Evolutionary conservation across 2,329 filamentous ascomycete species (phyloP).

Genomic region (Penicillium fuscoglaucum): DNA sequence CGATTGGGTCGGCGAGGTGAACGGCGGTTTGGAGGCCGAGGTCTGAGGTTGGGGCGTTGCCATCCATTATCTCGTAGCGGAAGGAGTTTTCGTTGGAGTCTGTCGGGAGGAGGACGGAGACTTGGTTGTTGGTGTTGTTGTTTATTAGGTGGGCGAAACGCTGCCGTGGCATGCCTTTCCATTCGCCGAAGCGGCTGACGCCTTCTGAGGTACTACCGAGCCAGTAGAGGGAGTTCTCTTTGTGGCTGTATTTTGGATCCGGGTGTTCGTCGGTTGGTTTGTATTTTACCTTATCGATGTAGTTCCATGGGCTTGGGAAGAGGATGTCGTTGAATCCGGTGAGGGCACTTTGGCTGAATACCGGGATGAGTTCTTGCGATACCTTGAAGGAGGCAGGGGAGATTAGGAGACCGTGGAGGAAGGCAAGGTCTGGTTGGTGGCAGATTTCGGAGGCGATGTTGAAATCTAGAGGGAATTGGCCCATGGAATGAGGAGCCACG

Average conservation of each 20-base stretch:
- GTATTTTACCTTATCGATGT: conserved; percentile 58
- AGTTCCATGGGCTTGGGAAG: conserved; percentile 66
- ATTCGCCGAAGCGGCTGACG: conserved; percentile 54
- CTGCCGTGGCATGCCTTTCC: conserved; percentile 67
- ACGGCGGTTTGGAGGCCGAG: conserved; percentile 59
- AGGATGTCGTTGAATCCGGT: conserved; percentile 74
- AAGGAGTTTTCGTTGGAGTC: conserved; percentile 44
- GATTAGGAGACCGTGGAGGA: conserved; percentile 72
- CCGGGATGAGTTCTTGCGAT: conserved; percentile 65
- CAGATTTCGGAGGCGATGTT: conserved; percentile 66
- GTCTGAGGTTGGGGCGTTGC: conserved; percentile 39
- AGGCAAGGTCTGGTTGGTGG: conserved; percentile 72
- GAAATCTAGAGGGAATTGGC: conserved; percentile 68
- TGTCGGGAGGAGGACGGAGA: conserved; percentile 59
- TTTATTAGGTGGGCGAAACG: conserved; percentile 70
- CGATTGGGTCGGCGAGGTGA: conserved; percentile 59
- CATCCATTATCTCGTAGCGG: conserved; percentile 56
- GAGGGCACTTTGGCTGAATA: conserved; percentile 75
- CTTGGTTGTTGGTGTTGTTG: conserved; percentile 52
- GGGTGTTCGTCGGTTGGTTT: conserved; percentile 52
- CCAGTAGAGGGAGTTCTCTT: conserved; percentile 70
- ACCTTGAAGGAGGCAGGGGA: conserved; percentile 63
- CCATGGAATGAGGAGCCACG: conserved; percentile 62
- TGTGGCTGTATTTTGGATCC: conserved; percentile 59
- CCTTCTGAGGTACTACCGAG: conserved; percentile 66